phyloP scores from a whole-genome alignment of 2,329 filamentous ascomycete genomes.

The Orbilia blumenaviensis region DNA sequence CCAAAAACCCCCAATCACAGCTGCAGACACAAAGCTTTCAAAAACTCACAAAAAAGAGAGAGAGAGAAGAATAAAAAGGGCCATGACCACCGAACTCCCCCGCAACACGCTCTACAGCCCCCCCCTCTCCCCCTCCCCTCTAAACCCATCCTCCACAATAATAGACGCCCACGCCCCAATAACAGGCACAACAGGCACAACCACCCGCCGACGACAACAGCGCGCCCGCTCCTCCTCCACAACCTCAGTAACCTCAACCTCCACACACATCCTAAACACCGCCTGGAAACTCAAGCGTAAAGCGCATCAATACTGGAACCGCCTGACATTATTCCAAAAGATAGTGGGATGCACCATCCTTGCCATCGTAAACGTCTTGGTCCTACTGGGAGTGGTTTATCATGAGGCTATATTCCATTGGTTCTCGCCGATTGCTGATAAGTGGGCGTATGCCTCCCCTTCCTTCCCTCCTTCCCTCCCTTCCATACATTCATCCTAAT shows the following conservation, averaged over 20 bases:
- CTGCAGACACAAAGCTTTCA: too few relatives aligned
- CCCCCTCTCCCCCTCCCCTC: conserved; percentile 54
- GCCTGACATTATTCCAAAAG: conserved; percentile 55
- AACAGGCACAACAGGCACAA: too few relatives aligned
- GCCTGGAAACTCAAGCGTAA: conserved; percentile 54
- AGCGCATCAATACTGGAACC: conserved; percentile 54
- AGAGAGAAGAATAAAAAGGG: too few relatives aligned
- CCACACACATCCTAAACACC: conserved; percentile 30
- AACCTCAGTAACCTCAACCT: conserved; percentile 34
- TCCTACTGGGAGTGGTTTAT: conserved; percentile 56
- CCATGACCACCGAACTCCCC: conserved; percentile 38
- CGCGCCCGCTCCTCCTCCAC: conserved; percentile 23
- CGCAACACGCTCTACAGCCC: conserved; percentile 56
- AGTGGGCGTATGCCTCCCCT: conserved; percentile 51
- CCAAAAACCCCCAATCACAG: too few relatives aligned
- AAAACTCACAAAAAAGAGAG: too few relatives aligned
- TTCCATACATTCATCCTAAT: too few relatives aligned
- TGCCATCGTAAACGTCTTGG: conserved; percentile 24
- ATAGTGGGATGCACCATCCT: conserved; percentile 52
- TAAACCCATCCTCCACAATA: too few relatives aligned
- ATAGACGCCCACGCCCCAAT: too few relatives aligned
- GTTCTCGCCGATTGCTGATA: conserved; percentile 55
- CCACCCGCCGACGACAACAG: too few relatives aligned
- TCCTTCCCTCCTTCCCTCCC: background rate
- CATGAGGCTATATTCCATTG: conserved; percentile 57